Conservation (phyloP, 73 alveolate genomes). For the Tetrahymena elliotti region DNA sequence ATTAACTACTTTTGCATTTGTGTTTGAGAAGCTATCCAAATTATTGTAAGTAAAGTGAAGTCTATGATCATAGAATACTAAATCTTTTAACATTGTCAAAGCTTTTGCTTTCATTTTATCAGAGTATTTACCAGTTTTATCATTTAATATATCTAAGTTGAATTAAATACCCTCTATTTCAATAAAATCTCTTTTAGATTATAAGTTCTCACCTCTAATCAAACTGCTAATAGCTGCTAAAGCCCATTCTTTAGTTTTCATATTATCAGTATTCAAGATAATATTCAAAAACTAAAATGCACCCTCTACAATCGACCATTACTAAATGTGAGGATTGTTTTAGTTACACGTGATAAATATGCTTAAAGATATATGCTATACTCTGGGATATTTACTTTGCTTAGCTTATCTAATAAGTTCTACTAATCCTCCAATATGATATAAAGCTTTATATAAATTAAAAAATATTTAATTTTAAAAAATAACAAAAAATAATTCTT, state of each 20-base stretch:
- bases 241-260: conserved; percentile 18
- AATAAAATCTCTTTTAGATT: conserved; percentile 16
- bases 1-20: background rate
- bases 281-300: background rate
- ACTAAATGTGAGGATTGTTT: conserved; percentile 20
- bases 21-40: conserved; percentile 8
- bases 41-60: conserved; percentile 28
- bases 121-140: background rate
- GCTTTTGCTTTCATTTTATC: conserved; percentile 7
- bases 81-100: conserved; percentile 7
- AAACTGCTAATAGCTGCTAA: conserved; percentile 17
- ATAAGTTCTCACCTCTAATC: conserved; percentile 25
- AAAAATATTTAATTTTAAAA: background rate
- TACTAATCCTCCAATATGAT: conserved; percentile 15
- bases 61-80: conserved; percentile 17
- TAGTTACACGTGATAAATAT: conserved; percentile 14
- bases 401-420: background rate
- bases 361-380: background rate
- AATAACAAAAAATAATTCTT: background rate
- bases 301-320: conserved; percentile 5
- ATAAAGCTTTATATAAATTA: background rate
- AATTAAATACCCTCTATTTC: conserved; percentile 18
- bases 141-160: background rate
- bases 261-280: background rate
- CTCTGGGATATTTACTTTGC: conserved; percentile 1